A percentile compares a stretch with the other conserved stretches of the same genome.
These are phyloP conservation scores for Cylindrotheca closterium DNA, from an alignment of 108 stramenopile genomes.

Conservation along the genomic window DNA sequence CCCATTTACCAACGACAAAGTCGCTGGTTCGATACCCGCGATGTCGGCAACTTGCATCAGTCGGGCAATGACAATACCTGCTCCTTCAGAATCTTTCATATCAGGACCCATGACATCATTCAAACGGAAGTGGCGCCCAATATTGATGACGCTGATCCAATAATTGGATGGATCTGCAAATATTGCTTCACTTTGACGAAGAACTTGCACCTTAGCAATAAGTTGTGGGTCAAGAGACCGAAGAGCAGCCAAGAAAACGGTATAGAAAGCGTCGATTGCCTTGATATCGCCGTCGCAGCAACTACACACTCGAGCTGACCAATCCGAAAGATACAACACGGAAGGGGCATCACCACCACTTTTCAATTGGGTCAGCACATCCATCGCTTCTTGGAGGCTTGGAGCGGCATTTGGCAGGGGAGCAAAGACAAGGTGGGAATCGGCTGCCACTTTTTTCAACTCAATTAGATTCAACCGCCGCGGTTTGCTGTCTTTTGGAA, in stretches of 20 bases:
- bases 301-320: slow-evolving; percentile 82
- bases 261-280: slow-evolving; percentile 75
- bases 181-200: slow-evolving; percentile 85
- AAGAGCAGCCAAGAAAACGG: slow-evolving; percentile 59
- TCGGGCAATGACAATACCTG: slow-evolving; percentile 80
- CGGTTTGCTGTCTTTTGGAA: slow-evolving; percentile 40
- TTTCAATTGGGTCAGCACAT: slow-evolving; percentile 45
- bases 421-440: slow-evolving; percentile 81
- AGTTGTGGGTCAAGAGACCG: slow-evolving; percentile 55
- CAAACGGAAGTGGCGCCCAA: slow-evolving; percentile 85
- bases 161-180: slow-evolving; percentile 89
- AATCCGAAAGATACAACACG: slow-evolving; percentile 82
- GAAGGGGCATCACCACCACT: slow-evolving; percentile 33
- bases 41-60: slow-evolving; percentile 85
- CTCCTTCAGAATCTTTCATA: slow-evolving; percentile 82
- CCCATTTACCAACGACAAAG: slow-evolving; percentile 47
- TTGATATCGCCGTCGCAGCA: slow-evolving; percentile 82
- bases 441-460: slow-evolving; percentile 52
- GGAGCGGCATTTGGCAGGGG: slow-evolving; percentile 71
- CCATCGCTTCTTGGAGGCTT: slow-evolving; percentile 74
- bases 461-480: slow-evolving; percentile 70
- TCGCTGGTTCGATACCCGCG: slow-evolving; percentile 68
- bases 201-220: slow-evolving; percentile 72
- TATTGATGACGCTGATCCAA: slow-evolving; percentile 94
- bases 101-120: slow-evolving; percentile 80